These are phyloP conservation scores for Chalara sp. DNA, from an alignment of 2,329 filamentous ascomycete species.

Conservation along the genomic window DNA sequence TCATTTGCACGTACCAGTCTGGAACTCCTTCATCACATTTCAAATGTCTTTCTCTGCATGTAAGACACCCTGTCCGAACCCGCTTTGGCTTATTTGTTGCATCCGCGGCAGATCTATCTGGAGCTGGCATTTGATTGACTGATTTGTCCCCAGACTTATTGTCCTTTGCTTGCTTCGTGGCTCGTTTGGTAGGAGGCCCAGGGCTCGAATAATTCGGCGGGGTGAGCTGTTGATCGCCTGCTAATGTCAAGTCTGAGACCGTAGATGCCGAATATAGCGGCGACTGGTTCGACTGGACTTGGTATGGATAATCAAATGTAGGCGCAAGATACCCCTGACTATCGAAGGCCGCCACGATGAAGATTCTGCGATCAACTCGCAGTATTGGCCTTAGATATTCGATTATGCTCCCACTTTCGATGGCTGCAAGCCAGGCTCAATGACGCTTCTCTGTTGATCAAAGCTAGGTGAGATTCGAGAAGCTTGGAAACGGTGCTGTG, in stretches of 20 bases:
- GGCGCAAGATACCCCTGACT: conserved; percentile 22
- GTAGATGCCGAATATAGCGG: conserved; percentile 23
- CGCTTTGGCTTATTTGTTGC: conserved; percentile 61
- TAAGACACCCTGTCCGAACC: conserved; percentile 84
- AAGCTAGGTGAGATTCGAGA: conserved; percentile 8
- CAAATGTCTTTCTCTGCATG: conserved; percentile 80
- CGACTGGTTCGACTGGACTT: conserved; percentile 13
- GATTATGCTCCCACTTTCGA: too few relatives aligned
- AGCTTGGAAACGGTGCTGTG: conserved; percentile 13
- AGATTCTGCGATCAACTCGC: conserved; percentile 23
- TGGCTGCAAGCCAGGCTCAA: too few relatives aligned
- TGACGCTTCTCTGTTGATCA: conserved; percentile 2
- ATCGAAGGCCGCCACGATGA: conserved; percentile 25
- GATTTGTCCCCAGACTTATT: conserved; percentile 11
- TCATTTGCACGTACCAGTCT: conserved; percentile 33
- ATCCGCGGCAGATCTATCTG: conserved; percentile 14
- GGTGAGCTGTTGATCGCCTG: conserved; percentile 22
- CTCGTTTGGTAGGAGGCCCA: not conserved
- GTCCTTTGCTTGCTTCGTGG: not conserved
- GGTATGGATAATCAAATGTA: conserved; percentile 21
- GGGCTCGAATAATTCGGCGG: conserved; percentile 11
- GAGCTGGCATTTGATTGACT: conserved; percentile 21
- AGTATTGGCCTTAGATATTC: conserved; percentile 5
- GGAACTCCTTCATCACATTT: conserved; percentile 64
- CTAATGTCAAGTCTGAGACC: conserved; percentile 21